Base-by-base conservation (phyloP, 306 rosid genomes). In the Oemleria cerasiformis region DNA sequence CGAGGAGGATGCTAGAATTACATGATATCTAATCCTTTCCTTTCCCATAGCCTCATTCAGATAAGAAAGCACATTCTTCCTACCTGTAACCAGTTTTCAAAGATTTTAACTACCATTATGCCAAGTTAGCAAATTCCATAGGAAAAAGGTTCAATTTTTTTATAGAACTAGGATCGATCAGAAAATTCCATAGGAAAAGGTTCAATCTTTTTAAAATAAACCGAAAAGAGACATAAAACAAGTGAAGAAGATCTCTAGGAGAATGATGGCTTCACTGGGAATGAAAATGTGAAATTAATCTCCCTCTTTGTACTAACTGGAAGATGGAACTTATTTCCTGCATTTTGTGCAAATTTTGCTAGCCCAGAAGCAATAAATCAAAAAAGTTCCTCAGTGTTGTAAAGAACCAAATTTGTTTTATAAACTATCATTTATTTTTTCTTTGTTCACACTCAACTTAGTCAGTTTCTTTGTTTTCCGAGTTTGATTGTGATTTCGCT, bases 31-130 rank as follows among this genome's bases (percentile, higher is more conserved):
- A 93, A 45, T 83, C 91, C 85, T 66, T 67, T 88, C 80, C 96
- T 91, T 84, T 87, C 83, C 36, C 90, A 91, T 87, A 45, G 98
- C 96, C 70, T 93, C 92, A 39, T 88, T 93, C 74, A 91, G 74
- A 83, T 97, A 90, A 81, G 85, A 92, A 71, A 93, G 97, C 34
- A 93, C 96, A 60, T 93, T 88, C 85, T 90, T 75, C 98, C 98
- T 9, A 84, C 86, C 97, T 93, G 80, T 42, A 75, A 82, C 59
- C 13, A 66, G 77, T 75, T 75, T 9, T 36, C 15, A 68, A 15
- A 75, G 66, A 67, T 77, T 53, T 48, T 15, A 67, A 61, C 60
- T 74, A 77, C 56, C 73, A 16, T 67, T 14, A 30, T 15, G 40
- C 23, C 25, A 30, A 67, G 7, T n/a, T 67, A n/a, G 10, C 57